Percentiles rank a stretch among this genome's conserved stretches.
Evolutionary conservation across 2,329 filamentous ascomycete genomes (phyloP).

Genomic region (Tolypocladium pustulatum): DNA sequence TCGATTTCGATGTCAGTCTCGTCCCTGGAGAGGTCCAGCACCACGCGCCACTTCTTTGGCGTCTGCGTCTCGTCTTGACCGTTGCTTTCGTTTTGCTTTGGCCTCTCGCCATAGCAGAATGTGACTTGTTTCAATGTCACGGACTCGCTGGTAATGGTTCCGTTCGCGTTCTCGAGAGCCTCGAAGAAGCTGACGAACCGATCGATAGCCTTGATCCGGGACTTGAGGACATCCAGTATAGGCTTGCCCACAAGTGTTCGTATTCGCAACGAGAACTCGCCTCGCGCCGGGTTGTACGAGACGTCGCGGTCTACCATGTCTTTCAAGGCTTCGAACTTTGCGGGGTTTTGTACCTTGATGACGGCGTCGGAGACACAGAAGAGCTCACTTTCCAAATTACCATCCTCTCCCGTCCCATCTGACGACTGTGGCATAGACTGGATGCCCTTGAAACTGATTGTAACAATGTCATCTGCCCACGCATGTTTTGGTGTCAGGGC

Average conservation of each 20-base stretch:
- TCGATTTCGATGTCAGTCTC: constrained; percentile 50
- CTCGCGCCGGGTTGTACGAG: constrained; percentile 46
- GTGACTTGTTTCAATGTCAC: constrained; percentile 52
- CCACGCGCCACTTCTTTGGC: constrained; percentile 36
- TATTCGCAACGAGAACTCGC: constrained; percentile 53
- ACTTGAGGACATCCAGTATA: constrained; percentile 46
- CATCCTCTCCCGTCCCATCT: constrained; percentile 3
- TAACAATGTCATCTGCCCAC: constrained; percentile 51
- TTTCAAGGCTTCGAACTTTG: constrained; percentile 44
- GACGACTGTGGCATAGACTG: constrained; percentile 11
- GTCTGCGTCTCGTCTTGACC: neutral
- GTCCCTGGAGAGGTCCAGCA: constrained; percentile 43
- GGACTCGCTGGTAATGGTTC: constrained; percentile 44
- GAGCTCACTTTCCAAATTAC: constrained; percentile 12
- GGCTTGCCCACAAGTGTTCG: constrained; percentile 47
- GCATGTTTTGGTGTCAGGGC: constrained; percentile 17
- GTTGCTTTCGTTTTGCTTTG: neutral
- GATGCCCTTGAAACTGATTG: constrained; percentile 44
- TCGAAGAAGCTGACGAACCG: constrained; percentile 61
- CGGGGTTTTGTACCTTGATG: constrained; percentile 41
- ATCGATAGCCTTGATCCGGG: constrained; percentile 55
- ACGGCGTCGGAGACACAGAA: constrained; percentile 39
- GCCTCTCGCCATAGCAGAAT: constrained; percentile 52
- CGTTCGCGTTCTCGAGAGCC: constrained; percentile 47
- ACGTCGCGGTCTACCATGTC: constrained; percentile 50